These are phyloP conservation scores for Podaxis sp. DNA, from an alignment of 768 basidiomycete species.

Conservation along the genomic window DNA sequence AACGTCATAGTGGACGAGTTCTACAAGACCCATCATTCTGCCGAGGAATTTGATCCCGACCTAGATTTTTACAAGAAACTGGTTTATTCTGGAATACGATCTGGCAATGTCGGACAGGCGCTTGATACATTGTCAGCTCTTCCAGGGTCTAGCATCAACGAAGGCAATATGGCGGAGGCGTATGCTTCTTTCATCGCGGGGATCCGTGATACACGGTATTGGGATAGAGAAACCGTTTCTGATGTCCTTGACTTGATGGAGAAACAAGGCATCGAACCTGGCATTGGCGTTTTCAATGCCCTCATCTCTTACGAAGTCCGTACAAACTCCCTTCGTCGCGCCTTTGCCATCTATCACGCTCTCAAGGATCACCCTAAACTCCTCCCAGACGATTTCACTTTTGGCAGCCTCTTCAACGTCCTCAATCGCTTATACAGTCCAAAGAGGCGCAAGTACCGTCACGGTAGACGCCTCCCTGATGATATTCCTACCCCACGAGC, in stretches of 20 bases:
- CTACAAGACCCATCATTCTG: background rate
- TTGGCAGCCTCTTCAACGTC: conserved; percentile 7
- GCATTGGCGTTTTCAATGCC: conserved; percentile 1
- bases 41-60: background rate
- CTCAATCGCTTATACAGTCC: conserved; percentile 10
- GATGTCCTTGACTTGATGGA: conserved; percentile 5
- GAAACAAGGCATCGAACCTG: conserved; percentile 6
- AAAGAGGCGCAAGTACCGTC: conserved; percentile 1
- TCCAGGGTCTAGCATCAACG: background rate
- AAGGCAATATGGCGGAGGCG: background rate
- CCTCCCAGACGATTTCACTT: conserved; percentile 3
- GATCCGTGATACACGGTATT: background rate
- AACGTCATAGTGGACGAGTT: background rate
- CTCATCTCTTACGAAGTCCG: conserved; percentile 10
- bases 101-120: background rate
- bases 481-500: conserved; percentile 29
- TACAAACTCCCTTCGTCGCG: conserved; percentile 7
- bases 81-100: background rate
- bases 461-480: background rate
- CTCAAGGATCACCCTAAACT: background rate
- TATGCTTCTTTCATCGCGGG: conserved; percentile 3
- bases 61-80: background rate
- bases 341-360: conserved; percentile 8
- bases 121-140: conserved; percentile 1
- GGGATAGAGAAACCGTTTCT: background rate